Conservation (phyloP, 2,329 filamentous ascomycete species). For the Chalaropsis ovoidea region DNA sequence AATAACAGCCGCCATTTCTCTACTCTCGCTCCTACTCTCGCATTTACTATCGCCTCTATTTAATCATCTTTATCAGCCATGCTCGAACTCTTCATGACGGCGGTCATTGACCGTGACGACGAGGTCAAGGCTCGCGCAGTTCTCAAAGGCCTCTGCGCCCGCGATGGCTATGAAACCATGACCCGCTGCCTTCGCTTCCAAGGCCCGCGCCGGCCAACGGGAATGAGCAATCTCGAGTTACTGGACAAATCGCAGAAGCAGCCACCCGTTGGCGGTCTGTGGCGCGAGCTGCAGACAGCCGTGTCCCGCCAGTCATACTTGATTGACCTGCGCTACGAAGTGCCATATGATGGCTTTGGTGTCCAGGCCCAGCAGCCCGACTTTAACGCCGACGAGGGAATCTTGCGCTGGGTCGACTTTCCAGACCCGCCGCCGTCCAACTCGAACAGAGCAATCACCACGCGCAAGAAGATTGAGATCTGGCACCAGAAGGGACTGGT, state of each 20-base stretch:
- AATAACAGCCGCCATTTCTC: not conserved
- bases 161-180: conserved; percentile 42
- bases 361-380: conserved; percentile 36
- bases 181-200: conserved; percentile 47
- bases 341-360: conserved; percentile 36
- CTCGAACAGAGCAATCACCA: conserved; percentile 37
- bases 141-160: conserved; percentile 48
- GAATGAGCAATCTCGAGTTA: conserved; percentile 36
- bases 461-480: conserved; percentile 49
- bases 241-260: conserved; percentile 34
- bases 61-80: conserved; percentile 32
- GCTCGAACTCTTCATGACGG: conserved; percentile 52
- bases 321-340: conserved; percentile 46
- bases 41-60: conserved; percentile 1
- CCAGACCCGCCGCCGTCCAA: conserved; percentile 46
- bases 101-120: conserved; percentile 42
- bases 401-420: conserved; percentile 50
- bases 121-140: conserved; percentile 42
- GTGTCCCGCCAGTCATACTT: conserved; percentile 48
- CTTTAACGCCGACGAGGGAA: conserved; percentile 38
- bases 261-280: conserved; percentile 36
- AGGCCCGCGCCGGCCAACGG: conserved; percentile 38
- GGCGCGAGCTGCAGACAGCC: conserved; percentile 47
- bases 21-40: not conserved
- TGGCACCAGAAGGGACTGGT: conserved; percentile 42